phyloP scores from a whole-genome alignment of 164 flowering plant genomes.

The Umbellularia californica region DNA sequence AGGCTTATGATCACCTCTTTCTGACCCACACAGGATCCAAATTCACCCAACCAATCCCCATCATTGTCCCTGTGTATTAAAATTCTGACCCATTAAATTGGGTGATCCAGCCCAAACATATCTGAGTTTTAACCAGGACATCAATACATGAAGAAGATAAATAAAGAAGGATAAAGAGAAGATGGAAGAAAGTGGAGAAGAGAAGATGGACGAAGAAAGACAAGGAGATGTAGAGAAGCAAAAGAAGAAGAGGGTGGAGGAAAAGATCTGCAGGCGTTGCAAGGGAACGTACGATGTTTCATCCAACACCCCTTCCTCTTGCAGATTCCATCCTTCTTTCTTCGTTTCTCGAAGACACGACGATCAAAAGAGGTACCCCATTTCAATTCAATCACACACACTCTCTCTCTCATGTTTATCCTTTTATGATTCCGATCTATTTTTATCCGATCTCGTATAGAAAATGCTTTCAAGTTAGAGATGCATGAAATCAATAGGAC shows the following conservation, averaged over 20 bases:
- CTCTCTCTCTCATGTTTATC: neutral
- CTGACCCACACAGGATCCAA: too few relatives aligned
- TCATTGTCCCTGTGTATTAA: too few relatives aligned
- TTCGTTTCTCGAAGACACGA: constrained; percentile 94
- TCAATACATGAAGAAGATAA: too few relatives aligned
- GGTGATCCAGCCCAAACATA: too few relatives aligned
- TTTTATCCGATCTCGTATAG: neutral
- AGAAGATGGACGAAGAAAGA: neutral
- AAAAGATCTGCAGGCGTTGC: constrained; percentile 72
- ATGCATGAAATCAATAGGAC: too few relatives aligned
- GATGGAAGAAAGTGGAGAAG: neutral
- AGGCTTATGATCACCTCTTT: too few relatives aligned
- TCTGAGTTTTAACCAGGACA: too few relatives aligned
- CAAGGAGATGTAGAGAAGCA: neutral
- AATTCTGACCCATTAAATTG: too few relatives aligned
- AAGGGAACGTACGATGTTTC: constrained; percentile 36
- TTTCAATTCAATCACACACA: neutral
- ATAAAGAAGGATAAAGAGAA: neutral
- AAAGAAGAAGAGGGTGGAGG: constrained; percentile 14
- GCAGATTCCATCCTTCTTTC: constrained; percentile 90
- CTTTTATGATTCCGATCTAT: neutral
- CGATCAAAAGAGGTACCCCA: constrained; percentile 69
- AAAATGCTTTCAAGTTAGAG: neutral
- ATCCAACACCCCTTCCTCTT: constrained; percentile 64
- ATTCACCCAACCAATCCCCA: too few relatives aligned